Evolutionary conservation across 495 filamentous ascomycete genomes (phyloP), one percentile per base, ranked within the genome.

Genomic region (Schizothecium vesticola): DNA sequence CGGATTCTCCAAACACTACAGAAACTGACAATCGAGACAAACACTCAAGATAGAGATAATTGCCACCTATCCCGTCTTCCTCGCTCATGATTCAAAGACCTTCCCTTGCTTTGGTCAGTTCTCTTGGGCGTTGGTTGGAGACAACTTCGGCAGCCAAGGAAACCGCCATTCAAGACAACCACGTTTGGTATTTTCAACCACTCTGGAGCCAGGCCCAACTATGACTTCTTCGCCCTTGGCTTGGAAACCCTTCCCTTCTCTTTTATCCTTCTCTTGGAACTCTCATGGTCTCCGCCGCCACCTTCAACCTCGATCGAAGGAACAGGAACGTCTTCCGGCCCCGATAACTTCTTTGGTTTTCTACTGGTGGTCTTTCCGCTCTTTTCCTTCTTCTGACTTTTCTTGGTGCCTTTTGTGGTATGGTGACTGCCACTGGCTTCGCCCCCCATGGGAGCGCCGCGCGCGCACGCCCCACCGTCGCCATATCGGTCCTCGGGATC

Each of bases 201-300:
- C 21, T 51, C 43, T 8, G 1, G 23, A 29, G 10, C 36, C 4
- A 29, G 8, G 7, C 8, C 33, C 16, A 13, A 65, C 25, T 61
- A 36, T 19, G 28, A 51, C 31, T 36, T 60, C 31, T 61, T 59
- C 26, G 59, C 24, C 8, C 56, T 5, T 66, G 65, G 23, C 31
- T 59, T 60, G 16, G 57, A 66, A 12, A 57, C 65, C 16, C 24
- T 21, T 10, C n/a, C 22, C 22, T 60, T 60, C n/a, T 57, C 63
- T 26, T 56, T 65, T 10, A 1, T 22, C 65, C 60, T 66, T 19
- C 65, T 66, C 57, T 66, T 66, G 28, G 65, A 51, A 23, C 65
- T 58, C 28, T 58, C 64, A 16, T 22, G 24, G n/a, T 28, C 55
- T 24, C 24, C 3, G 25, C 33, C 51, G 23, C 31, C 25, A 33